Evolutionary conservation across 129 eudicot species (phyloP), one percentile per base, ranked within the genome.

Genomic region (Artemisia argyi): DNA sequence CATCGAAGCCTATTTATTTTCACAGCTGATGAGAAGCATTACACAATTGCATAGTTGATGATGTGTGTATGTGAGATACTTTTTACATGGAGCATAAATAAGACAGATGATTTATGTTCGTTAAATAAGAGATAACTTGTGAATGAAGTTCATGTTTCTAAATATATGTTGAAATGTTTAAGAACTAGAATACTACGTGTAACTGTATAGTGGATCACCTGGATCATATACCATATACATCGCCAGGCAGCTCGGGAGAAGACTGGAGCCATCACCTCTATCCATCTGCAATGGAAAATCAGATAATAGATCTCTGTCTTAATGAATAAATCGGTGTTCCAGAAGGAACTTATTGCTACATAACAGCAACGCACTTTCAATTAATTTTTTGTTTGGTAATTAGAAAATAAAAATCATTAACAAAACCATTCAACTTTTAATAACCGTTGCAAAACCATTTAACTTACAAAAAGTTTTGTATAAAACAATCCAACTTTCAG

Each of bases 261-360:
- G 16, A 93, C 98, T 9, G 98, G 98, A 78, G 96, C 98, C 98
- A 93, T 93, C 49, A 89, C 84, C 71, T 93, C 98, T 70, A 93
- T 86, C 98, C 98, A 93, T 84, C 98, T 91, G 79, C 46, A 75
- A 67, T 11, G 44, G 42, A 74, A 15, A 61, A 49, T 54, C 35
- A 26, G 11, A 58, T 20, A 20, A 71, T 12, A 7, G 15, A 3
- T 30, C 24, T 53, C 0, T 32, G n/a, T 49, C 16, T 4, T 0
- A 28, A 18, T 58, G 4, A 62, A 65, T 10, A 68, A 71, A 28
- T 5, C 63, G 24, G 49, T 9, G 26, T 71, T 18, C 24, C 61
- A 61, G 9, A 12, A 26, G 12, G 49, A 13, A 73, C 5, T 28
- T 30, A 18, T 13, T 48, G 60, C 47, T 10, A 52, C n/a, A 63